Base-by-base conservation (phyloP, 257 asterid species). In the Capsicum baccatum region DNA sequence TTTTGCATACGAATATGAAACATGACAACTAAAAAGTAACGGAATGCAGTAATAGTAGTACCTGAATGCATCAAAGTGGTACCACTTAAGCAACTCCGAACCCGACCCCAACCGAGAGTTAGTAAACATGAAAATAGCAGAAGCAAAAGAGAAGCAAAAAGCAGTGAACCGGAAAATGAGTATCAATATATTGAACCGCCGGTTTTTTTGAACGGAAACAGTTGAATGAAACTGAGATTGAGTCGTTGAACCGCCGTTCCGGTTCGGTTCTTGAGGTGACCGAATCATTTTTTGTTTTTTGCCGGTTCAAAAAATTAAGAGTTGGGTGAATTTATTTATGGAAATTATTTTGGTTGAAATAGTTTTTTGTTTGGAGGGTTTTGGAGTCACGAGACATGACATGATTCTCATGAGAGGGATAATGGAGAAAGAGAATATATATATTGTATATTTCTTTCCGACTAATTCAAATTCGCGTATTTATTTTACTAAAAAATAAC, bases 151-250 rank as follows among this genome's bases (percentile, higher is more conserved):
- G 89, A 87, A 90, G 89, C 92, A 90, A 13, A 90, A 86, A 19
- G 92, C 63, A 4, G 88, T 85, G 69, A 87, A 87, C 55, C 92
- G 91, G 86, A 87, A 83, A 2, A 88, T 64, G 39, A 88, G 83
- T 47, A 88, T 87, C 74, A 90, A 44, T 19, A 83, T 26, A 16
- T 86, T 90, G 73, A 90, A 87, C 3, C 92, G 91, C n/a, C 83
- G 90, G 80, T 87, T 88, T 86, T 90, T 90, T 58, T 84, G 89
- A 4, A 85, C 81, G 14, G 91, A 87, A 11, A 90, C 90, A 10
- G 91, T 90, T 19, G 91, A 88, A 26, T 87, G 90, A n/a, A 88
- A 90, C 62, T 85, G 92, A 62, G 89, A 81, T 70, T 87, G 92
- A 33, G 91, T 88, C 79, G 81, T 88, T 39, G 85, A 56, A 26